A percentile compares a stretch with the other conserved stretches of the same genome.
phyloP scores from a whole-genome alignment of 2,329 filamentous ascomycete species.

The Sordariomycetes sp. region DNA sequence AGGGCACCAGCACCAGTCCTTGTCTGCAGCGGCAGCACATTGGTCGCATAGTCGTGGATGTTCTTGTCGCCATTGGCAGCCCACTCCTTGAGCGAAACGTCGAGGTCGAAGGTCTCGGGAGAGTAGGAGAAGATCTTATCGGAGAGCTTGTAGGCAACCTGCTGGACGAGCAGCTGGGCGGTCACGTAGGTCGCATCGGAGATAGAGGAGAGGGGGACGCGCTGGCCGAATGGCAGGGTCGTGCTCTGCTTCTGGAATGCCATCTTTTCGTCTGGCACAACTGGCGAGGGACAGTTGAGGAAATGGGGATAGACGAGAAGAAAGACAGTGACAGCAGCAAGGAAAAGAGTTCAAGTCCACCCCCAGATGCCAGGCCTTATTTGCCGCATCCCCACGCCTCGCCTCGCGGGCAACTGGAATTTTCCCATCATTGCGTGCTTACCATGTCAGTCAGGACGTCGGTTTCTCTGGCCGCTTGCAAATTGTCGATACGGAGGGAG shows the following conservation, averaged over 20 bases:
- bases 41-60: conserved; percentile 70
- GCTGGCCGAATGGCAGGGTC: conserved; percentile 48
- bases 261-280: no score
- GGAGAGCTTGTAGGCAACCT: conserved; percentile 88
- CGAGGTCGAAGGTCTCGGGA: conserved; percentile 84
- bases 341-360: no score
- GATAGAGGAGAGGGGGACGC: conserved; percentile 50
- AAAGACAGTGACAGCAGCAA: no score
- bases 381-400: no score
- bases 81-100: conserved; percentile 76
- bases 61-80: conserved; percentile 61
- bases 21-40: conserved; percentile 75
- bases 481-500: conserved; percentile 4
- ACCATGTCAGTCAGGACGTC: no score
- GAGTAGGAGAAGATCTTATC: conserved; percentile 98
- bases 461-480: no score
- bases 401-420: no score
- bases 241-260: conserved; percentile 35
- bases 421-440: conserved; percentile 6
- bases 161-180: conserved; percentile 87
- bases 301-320: no score
- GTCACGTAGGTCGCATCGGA: conserved; percentile 87
- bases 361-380: no score
- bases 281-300: no score
- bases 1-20: conserved; percentile 82